Evolutionary conservation across 164 flowering plant genomes (phyloP), one percentile per base, ranked within the genome.

Genomic region (Annona squamosa): DNA sequence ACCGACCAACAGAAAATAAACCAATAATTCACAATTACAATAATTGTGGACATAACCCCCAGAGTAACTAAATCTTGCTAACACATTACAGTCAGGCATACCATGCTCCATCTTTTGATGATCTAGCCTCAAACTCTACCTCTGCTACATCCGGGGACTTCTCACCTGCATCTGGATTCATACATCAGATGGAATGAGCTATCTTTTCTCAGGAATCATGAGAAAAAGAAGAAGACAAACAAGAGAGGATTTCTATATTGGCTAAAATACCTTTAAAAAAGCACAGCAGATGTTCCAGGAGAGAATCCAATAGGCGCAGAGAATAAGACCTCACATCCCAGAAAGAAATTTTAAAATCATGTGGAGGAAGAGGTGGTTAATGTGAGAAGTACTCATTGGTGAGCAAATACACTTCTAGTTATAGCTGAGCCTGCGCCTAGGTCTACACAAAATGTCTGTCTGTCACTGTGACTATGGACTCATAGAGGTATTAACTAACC

Each of bases 91-190:
- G 12, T 16, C 43, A 72, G 47, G 42, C 84, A 83, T 79, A 91
- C 96, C 96, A 91, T 77, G 96, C 96, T 67, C 86, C 90, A 79
- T 91, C 96, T 82, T 87, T 90, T 64, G 90, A 82, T 75, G 96
- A 91, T 76, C 79, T 84, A 64, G 96, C 96, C 81, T 91, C 96
- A 79, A 89, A 88, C 76, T 89, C 87, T 77, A 84, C 67, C 10
- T 83, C 81, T 52, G 87, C 78, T 66, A 83, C 3, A 69, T 83
- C 85, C 26, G 67, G 75, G 48, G 68, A 67, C 79, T 78, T 81
- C 71, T 86, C 85, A 71, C 81, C 95, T 85, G 77, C 67, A 65
- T 47, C 63, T n/a, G 7, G 68, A 71, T n/a, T 46, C 59, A 52
- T 9, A 9, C 13, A 16, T 52, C 59, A 12, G 59, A 52, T 52